These are phyloP conservation scores for Mucor sp. DNA, from an alignment of 371 early-diverging fungal species.

Conservation along the genomic window DNA sequence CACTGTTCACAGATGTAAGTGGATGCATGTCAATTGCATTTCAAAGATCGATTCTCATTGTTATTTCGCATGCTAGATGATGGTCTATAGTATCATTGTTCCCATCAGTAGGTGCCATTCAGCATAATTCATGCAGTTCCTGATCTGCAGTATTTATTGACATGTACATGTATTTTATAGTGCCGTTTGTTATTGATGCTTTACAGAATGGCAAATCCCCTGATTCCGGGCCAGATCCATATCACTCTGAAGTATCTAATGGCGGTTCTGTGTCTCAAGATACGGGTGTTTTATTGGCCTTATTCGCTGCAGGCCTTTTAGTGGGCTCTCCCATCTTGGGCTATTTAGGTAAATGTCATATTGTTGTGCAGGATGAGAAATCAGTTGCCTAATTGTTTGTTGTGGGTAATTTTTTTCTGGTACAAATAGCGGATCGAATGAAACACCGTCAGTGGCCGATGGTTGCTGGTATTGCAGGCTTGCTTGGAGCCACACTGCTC, in stretches of 20 bases:
- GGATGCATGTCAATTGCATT: background rate
- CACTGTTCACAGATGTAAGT: conserved; percentile 42
- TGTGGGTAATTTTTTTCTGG: background rate
- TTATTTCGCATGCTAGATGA: conserved; percentile 43
- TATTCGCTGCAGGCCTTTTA: conserved; percentile 65
- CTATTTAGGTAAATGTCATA: conserved; percentile 26
- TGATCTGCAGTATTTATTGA: background rate
- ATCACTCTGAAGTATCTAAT: conserved; percentile 9
- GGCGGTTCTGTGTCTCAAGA: conserved; percentile 47
- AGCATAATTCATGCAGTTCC: background rate
- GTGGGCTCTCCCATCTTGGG: conserved; percentile 70
- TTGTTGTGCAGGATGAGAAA: background rate
- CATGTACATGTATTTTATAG: conserved; percentile 6
- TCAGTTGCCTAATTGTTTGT: conserved; percentile 3
- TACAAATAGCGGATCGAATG: conserved; percentile 23
- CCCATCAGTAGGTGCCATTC: conserved; percentile 54
- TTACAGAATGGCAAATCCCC: conserved; percentile 27
- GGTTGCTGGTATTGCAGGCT: conserved; percentile 54
- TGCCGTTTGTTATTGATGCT: conserved; percentile 69
- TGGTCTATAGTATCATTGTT: conserved; percentile 74
- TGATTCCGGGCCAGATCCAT: conserved; percentile 3
- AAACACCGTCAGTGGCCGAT: conserved; percentile 51
- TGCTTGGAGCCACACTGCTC: conserved; percentile 53
- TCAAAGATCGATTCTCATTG: background rate
- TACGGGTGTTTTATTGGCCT: conserved; percentile 72